A percentile compares a stretch with the other conserved stretches of the same genome.
Evolutionary conservation across 345 rosid genomes (phyloP).

Genomic region (Draba incana): DNA sequence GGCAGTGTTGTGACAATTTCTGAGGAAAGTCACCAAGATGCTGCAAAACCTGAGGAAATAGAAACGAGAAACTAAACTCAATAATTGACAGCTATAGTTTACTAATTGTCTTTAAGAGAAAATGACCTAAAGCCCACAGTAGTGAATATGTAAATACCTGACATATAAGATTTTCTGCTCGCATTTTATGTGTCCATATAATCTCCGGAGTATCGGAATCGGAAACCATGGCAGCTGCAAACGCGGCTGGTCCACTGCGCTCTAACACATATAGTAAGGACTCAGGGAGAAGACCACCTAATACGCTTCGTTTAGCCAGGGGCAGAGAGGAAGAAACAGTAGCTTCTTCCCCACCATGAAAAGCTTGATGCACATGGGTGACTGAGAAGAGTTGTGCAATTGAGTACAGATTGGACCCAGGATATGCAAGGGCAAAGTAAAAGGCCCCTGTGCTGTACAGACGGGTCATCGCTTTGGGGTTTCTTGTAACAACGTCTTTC

Average conservation of each 20-base stretch:
- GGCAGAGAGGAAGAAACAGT: conserved; percentile 96
- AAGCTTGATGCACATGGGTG: conserved; percentile 98
- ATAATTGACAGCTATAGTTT: conserved; percentile 18
- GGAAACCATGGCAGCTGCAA: conserved; percentile 99
- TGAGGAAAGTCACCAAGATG: conserved; percentile 99
- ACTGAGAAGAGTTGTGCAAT: conserved; percentile 89
- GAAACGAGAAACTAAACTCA: conserved; percentile 21
- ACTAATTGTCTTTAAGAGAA: conserved; percentile 9
- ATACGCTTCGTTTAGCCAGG: conserved; percentile 93
- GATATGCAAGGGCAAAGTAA: conserved; percentile 94
- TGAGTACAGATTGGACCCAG: conserved; percentile 92
- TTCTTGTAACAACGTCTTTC: conserved; percentile 95
- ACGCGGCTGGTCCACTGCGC: conserved; percentile 95
- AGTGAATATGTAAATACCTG: conserved; percentile 58
- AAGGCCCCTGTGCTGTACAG: conserved; percentile 96
- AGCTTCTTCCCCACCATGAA: conserved; percentile 99
- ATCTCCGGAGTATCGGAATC: conserved; percentile 99
- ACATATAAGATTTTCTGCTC: conserved; percentile 95
- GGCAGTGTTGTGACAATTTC: conserved; percentile 97
- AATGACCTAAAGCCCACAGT: conserved; percentile 20
- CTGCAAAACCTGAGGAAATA: conserved; percentile 81
- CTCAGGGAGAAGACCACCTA: conserved; percentile 99
- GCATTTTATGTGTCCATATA: conserved; percentile 98
- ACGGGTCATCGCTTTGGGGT: conserved; percentile 97
- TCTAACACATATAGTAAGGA: conserved; percentile 94